Evolutionary conservation across 1,284 basidiomycete genomes (phyloP).

Genomic region (Cystobasidium slooffiae): DNA sequence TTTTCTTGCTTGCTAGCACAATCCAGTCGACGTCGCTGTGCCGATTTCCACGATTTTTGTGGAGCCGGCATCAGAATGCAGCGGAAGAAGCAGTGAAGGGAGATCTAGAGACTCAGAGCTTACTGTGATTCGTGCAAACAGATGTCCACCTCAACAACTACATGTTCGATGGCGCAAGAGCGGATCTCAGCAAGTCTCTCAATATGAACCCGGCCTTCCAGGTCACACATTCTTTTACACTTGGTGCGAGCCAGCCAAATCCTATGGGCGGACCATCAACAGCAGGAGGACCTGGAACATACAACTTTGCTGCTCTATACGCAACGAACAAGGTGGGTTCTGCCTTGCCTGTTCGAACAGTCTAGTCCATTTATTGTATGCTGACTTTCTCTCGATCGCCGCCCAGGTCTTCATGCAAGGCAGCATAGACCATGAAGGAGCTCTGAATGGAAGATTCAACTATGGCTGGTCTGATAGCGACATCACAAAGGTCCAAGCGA

Average conservation of each 20-base stretch:
- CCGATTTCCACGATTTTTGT: conserved; percentile 26
- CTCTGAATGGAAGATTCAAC: conserved; percentile 86
- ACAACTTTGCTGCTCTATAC: conserved; percentile 94
- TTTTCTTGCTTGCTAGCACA: neutral
- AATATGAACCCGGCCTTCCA: conserved; percentile 95
- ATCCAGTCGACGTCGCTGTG: neutral
- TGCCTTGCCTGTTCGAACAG: neutral
- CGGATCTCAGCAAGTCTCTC: conserved; percentile 92
- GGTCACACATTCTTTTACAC: conserved; percentile 92
- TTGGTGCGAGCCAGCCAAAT: conserved; percentile 65
- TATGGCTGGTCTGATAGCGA: conserved; percentile 80
- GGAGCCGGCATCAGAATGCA: too few relatives aligned
- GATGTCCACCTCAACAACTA: conserved; percentile 86
- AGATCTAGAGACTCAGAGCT: conserved; percentile 4
- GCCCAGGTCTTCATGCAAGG: conserved; percentile 87
- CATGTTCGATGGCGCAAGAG: conserved; percentile 94
- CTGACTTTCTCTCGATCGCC: conserved; percentile 22
- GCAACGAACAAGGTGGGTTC: conserved; percentile 75
- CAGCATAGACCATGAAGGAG: conserved; percentile 88
- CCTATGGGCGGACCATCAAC: conserved; percentile 50
- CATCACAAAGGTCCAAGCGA: conserved; percentile 86
- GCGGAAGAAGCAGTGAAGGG: neutral
- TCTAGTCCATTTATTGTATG: neutral
- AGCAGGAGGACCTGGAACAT: conserved; percentile 69
- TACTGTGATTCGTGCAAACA: conserved; percentile 60